Conservation (phyloP, 1,284 basidiomycete genomes). For the Ganoderma leucocontextum region DNA sequence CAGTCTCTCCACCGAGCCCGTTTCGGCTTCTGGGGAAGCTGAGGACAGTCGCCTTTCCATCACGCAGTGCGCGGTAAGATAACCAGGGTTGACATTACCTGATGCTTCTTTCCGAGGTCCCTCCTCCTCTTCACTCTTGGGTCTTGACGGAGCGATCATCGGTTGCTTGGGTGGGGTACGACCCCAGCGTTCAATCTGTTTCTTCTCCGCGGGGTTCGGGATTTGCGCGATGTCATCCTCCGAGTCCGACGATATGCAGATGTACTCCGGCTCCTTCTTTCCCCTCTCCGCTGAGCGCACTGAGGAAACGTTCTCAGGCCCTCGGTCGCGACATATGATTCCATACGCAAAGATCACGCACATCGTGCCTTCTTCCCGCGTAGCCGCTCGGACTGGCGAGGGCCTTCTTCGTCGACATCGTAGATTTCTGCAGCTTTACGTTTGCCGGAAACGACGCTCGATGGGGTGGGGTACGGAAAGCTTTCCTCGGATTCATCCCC, state of each 20-base stretch:
- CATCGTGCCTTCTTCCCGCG: neutral
- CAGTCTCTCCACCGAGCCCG: neutral
- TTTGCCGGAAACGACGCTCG: neutral
- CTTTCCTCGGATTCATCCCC: neutral
- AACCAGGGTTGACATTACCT: neutral
- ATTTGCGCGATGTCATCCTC: constrained; percentile 2
- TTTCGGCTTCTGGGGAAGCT: constrained; percentile 1
- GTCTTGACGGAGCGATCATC: neutral
- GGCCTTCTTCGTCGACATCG: neutral
- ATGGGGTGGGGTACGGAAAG: neutral
- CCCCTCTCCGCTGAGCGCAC: neutral
- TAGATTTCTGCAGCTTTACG: neutral
- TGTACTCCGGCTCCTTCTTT: neutral
- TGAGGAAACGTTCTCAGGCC: neutral
- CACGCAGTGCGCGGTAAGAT: neutral
- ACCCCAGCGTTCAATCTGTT: neutral
- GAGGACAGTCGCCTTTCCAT: neutral
- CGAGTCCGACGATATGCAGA: constrained; percentile 9
- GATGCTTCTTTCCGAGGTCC: neutral
- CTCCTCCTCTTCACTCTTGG: neutral
- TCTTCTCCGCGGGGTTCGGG: neutral
- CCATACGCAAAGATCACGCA: neutral
- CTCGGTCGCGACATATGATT: neutral
- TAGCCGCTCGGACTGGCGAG: neutral
- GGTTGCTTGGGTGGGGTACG: neutral